A percentile compares a stretch with the other conserved stretches of the same genome.
Evolutionary conservation across 208 protist species (phyloP).

Genomic region (Leptomonas pyrrhocoris): DNA sequence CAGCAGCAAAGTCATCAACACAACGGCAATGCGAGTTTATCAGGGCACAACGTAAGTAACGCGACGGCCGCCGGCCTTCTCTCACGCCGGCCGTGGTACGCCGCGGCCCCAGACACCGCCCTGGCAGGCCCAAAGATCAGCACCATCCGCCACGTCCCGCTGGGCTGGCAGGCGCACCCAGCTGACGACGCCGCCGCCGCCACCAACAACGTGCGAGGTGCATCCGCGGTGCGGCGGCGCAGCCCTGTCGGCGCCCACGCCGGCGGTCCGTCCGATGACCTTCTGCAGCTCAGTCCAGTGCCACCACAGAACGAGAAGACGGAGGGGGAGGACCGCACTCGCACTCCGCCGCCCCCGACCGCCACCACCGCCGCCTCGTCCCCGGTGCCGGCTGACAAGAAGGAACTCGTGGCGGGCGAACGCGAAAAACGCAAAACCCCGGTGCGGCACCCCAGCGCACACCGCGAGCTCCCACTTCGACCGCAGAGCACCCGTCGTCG

Average conservation of each 20-base stretch:
- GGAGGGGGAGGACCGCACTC: not conserved
- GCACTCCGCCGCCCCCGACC: not conserved
- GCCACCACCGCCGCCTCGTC: not conserved
- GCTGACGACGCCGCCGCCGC: not conserved
- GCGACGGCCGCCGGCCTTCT: not conserved
- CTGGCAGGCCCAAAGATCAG: not conserved
- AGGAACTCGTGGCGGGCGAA: not conserved
- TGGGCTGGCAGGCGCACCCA: not conserved
- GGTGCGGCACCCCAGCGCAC: conserved; percentile 2
- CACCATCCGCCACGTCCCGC: conserved; percentile 9
- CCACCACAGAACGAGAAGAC: not conserved
- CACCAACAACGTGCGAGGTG: not conserved
- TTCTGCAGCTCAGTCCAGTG: not conserved
- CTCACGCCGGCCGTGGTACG: conserved; percentile 15
- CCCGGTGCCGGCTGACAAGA: not conserved
- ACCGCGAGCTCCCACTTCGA: not conserved
- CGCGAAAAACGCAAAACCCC: not conserved
- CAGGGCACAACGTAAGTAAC: conserved; percentile 3
- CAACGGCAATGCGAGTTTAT: conserved; percentile 1
- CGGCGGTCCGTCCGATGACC: not conserved
- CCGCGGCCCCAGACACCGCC: conserved; percentile 13
- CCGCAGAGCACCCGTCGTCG: not conserved
- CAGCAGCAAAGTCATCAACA: not conserved
- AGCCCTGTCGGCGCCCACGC: not conserved
- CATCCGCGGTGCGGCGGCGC: conserved; percentile 12